Conservation (phyloP, 1,139 yeast genomes). For the Tardiomyces digboiensis region DNA sequence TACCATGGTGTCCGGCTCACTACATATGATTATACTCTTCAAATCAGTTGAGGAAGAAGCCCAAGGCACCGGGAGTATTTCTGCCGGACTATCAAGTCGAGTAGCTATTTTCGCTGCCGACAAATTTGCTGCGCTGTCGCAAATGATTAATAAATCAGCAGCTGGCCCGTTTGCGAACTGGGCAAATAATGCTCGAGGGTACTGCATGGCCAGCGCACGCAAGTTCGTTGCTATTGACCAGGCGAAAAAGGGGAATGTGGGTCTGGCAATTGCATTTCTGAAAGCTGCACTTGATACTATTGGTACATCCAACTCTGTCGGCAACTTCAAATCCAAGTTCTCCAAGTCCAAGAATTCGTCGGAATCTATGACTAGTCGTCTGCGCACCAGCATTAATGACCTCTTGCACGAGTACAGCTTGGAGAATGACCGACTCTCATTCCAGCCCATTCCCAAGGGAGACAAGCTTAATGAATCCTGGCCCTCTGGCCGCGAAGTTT, state of each 20-base stretch:
- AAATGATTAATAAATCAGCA: conserved; percentile 4
- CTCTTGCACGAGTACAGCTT: conserved; percentile 15
- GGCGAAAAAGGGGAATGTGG: conserved; percentile 19
- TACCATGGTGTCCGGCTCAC: conserved; percentile 20
- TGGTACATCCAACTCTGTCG: conserved; percentile 3
- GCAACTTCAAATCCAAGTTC: conserved; percentile 1
- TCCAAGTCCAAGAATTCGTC: conserved; percentile 5
- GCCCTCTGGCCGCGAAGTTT: conserved; percentile 26
- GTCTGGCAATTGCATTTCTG: conserved; percentile 23
- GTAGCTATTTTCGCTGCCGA: conserved; percentile 27
- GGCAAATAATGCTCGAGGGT: conserved; percentile 20
- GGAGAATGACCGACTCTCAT: conserved; percentile 24
- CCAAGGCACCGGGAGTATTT: conserved; percentile 6
- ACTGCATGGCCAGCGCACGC: conserved; percentile 21
- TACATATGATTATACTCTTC: conserved; percentile 21
- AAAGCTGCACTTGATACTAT: conserved; percentile 11
- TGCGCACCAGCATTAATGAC: conserved; percentile 8
- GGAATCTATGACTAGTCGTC: conserved; percentile 4
- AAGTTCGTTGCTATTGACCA: conserved; percentile 23
- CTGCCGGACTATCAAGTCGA: conserved; percentile 22
- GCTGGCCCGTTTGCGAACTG: conserved; percentile 12
- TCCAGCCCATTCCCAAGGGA: conserved; percentile 23
- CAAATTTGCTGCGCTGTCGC: conserved; percentile 20
- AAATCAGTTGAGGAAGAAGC: conserved; percentile 16
- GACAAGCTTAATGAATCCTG: conserved; percentile 19